These are phyloP conservation scores for Russula brevipes DNA, from an alignment of 768 basidiomycete genomes.

Conservation along the genomic window DNA sequence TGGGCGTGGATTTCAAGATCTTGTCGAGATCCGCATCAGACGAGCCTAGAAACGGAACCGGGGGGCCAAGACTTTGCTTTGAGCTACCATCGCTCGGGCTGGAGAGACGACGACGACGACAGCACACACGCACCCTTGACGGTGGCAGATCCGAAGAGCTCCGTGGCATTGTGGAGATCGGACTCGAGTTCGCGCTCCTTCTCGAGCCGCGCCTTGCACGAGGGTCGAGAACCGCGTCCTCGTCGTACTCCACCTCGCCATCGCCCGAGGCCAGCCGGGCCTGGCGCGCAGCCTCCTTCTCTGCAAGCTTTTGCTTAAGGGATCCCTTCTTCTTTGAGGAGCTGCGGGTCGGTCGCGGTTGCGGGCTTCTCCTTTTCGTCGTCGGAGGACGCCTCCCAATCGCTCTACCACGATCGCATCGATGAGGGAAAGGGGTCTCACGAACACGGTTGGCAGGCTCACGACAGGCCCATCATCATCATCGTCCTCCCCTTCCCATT, in stretches of 20 bases:
- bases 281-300: slow-evolving; percentile 79
- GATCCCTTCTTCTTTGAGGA: slow-evolving; percentile 87
- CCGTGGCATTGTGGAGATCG: slow-evolving; percentile 80
- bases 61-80: too few species aligned
- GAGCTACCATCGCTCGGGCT: not conserved
- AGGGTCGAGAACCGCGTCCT: slow-evolving; percentile 63
- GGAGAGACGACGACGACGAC: not conserved
- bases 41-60: slow-evolving; percentile 44
- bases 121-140: slow-evolving; percentile 48
- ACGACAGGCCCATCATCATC: slow-evolving; percentile 77
- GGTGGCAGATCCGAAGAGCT: slow-evolving; percentile 68
- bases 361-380: slow-evolving; percentile 53
- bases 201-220: slow-evolving; percentile 66
- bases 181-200: slow-evolving; percentile 79
- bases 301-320: slow-evolving; percentile 85
- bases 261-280: slow-evolving; percentile 40
- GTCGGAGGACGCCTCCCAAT: slow-evolving; percentile 88
- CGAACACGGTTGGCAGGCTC: slow-evolving; percentile 31
- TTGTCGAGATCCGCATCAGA: slow-evolving; percentile 62
- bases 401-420: slow-evolving; percentile 52
- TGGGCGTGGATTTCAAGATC: slow-evolving; percentile 72
- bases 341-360: slow-evolving; percentile 44
- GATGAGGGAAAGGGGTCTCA: not conserved
- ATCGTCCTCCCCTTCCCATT: slow-evolving; percentile 92
- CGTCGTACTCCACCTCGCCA: slow-evolving; percentile 53